Base-by-base conservation (phyloP, 2,329 filamentous ascomycete species). In the Stagonosporopsis tanaceti region DNA sequence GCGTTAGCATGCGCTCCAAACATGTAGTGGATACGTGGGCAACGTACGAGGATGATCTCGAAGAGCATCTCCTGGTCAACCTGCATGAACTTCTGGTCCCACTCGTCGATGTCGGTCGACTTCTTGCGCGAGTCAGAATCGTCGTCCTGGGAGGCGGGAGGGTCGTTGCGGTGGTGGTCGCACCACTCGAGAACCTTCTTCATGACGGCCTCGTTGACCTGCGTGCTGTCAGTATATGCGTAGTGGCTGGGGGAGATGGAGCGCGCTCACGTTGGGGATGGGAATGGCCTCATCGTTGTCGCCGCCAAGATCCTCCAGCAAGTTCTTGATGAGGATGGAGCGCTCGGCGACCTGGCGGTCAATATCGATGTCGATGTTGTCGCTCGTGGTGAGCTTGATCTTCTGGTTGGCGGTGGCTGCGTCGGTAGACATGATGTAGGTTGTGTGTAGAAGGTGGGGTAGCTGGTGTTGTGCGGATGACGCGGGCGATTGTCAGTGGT, bases 11-110 rank as follows among this genome's bases (percentile, higher is more conserved):
- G 20, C 35, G 39, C 25, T 44, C 30, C 32, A 24, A 24, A 30
- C 12, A 9, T 30, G 25, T 20, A 2, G 8, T 22, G 22, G n/a
- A 34, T 42, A 12, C 37, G 15, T 17, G 20, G 14, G 37, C 34
- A 20, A 66, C 89, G 57, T 85, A 95, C 92, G 25, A 99, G 85
- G 69, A 99, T 99, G 74, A 99, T 98, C 83, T 99, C 95, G 68
- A 99, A 99, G 1, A 99, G 87, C 95, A 99, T 98, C 81, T 99
- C 95, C 76, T 99, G 95, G 77, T 99, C 95, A 17, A 99, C 95
- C 80, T 98, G 94, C 95, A 99, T 98, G 79, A 98, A 99, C 81
- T 99, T 99, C 79, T 98, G 94, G 71, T 99, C 95, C 95, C 95
- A 99, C 80, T 99, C 95, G 59, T 98, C 95, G 66, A 99, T 99